Conservation (phyloP, 768 basidiomycete genomes). For the Macrolepiota albuminosa region DNA sequence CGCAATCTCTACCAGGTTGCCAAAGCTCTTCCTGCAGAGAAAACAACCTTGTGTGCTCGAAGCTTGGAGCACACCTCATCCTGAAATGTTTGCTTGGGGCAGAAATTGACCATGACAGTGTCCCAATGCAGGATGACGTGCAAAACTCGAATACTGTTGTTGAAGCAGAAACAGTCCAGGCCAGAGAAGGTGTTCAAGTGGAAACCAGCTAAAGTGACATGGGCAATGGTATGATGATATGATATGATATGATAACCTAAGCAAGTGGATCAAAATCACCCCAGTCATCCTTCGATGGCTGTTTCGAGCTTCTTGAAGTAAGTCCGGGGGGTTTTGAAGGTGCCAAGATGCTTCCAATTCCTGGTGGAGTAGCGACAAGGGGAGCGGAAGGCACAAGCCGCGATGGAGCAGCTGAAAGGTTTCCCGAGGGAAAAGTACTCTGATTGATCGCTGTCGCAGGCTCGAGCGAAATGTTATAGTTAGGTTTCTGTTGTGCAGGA, state of each 20-base stretch:
- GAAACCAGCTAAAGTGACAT: constrained; percentile 25
- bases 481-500: constrained; percentile 17
- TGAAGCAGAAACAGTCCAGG: constrained; percentile 43
- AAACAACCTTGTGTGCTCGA: constrained; percentile 68
- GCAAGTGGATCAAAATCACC: constrained; percentile 79
- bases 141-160: constrained; percentile 47
- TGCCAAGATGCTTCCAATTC: constrained; percentile 49
- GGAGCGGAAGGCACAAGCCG: constrained; percentile 11
- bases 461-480: constrained; percentile 25
- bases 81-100: constrained; percentile 55
- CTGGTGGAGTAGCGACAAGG: constrained; percentile 19
- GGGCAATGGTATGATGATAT: constrained; percentile 9
- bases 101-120: constrained; percentile 30
- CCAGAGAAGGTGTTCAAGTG: constrained; percentile 39
- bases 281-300: constrained; percentile 64
- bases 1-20: constrained; percentile 45
- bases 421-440: constrained; percentile 3
- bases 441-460: constrained; percentile 10
- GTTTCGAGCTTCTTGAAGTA: constrained; percentile 38
- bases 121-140: constrained; percentile 28
- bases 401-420: background rate
- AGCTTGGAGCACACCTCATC: constrained; percentile 67
- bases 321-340: constrained; percentile 61
- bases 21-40: constrained; percentile 63
- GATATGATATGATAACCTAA: constrained; percentile 21